Evolutionary conservation across 2,329 filamentous ascomycete species (phyloP), one percentile per base, ranked within the genome.

Genomic region (Cladosporium sp.): DNA sequence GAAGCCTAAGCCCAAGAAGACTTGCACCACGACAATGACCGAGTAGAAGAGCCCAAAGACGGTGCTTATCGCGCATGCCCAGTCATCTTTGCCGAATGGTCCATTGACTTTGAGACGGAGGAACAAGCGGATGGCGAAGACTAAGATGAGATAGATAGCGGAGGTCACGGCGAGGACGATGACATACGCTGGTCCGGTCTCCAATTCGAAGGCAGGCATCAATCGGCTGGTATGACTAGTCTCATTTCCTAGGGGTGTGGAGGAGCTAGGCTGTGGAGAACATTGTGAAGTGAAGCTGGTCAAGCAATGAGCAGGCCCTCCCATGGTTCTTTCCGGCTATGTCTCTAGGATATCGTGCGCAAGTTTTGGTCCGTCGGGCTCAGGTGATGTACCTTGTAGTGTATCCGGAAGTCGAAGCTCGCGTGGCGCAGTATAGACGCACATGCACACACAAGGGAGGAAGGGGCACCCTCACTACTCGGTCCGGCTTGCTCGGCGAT

Each of bases 41-140:
- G 59, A 60, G 31, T 61, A 49, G 5, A 52, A 11, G 40, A 61
- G 31, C 9, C 56, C 62, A 22, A 61, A 51, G 13, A 62, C 40
- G 1, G 63, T 66, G 11, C 62, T 62, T 0, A 54, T 45, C 9
- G 51, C 46, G 53, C 64, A 66, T 4, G 59, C 53, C 31, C 46
- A 52, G 49, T 66, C 63, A 33, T 66, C 64, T 40, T 52, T 59
- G 9, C 63, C 61, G 11, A 65, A 57, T 0, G 64, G 64, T 1
- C 63, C 63, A 32, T 63, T 65, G 57, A 66, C 57, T 46, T 56
- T 60, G 3, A 57, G 22, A 10, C 64, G 59, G 9, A 66, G 57
- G 56, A 63, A 64, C 2, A 61, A 16, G 5, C 64, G 62, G 38
- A 66, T 59, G 8, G 52, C n/a, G 42, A 61, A 61, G 22, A 59